Evolutionary conservation across 1,139 yeast genomes (phyloP).

Genomic region (Pichia sp.): DNA sequence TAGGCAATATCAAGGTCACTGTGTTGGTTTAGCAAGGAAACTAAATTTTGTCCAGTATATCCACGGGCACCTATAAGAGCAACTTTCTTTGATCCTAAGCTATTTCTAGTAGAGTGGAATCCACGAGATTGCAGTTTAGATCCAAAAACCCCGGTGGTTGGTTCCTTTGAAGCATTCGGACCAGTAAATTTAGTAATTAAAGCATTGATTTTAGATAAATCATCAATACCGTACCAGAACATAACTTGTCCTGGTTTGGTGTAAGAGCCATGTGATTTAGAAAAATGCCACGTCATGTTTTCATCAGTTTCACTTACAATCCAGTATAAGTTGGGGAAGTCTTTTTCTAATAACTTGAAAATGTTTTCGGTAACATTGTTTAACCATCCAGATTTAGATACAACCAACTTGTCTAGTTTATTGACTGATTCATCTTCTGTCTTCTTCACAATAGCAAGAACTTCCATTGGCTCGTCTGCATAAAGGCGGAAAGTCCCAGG

Average conservation of each 20-base stretch:
- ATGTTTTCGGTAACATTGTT: conserved; percentile 95
- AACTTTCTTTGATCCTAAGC: conserved; percentile 43
- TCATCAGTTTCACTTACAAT: conserved; percentile 84
- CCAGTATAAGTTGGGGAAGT: conserved; percentile 75
- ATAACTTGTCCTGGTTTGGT: conserved; percentile 81
- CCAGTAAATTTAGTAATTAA: conserved; percentile 57
- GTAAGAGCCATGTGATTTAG: conserved; percentile 90
- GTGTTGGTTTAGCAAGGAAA: conserved; percentile 77
- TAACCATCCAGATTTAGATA: conserved; percentile 91
- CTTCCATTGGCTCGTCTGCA: conserved; percentile 95
- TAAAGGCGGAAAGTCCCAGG: conserved; percentile 60
- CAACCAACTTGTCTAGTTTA: conserved; percentile 78
- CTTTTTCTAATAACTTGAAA: conserved; percentile 74
- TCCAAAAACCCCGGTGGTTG: conserved; percentile 31
- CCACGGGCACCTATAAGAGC: conserved; percentile 99
- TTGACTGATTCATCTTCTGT: conserved; percentile 39
- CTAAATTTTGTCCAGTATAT: conserved; percentile 89
- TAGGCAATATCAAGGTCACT: conserved; percentile 82
- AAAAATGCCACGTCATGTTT: conserved; percentile 86
- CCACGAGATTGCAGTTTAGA: conserved; percentile 27
- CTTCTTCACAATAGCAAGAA: conserved; percentile 68
- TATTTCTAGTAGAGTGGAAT: conserved; percentile 28
- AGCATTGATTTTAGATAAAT: conserved; percentile 53
- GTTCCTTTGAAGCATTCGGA: not conserved
- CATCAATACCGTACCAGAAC: conserved; percentile 88